Conservation (phyloP, 78 protist species). For the Dictyostelium capitatum region DNA sequence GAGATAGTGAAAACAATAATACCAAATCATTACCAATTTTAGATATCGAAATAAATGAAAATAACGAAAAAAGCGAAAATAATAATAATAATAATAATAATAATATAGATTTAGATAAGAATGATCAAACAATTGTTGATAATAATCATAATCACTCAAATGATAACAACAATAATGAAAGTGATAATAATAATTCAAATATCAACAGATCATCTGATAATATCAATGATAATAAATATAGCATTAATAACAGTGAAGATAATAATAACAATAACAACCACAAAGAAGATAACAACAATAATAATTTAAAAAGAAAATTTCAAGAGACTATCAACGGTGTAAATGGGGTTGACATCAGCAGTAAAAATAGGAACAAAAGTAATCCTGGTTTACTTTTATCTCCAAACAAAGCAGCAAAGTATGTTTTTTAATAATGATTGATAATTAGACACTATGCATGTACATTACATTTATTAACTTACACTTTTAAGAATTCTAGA, state of each 20-base stretch:
- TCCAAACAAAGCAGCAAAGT: background rate
- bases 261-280: background rate
- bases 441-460: too few relatives aligned
- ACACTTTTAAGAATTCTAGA: background rate
- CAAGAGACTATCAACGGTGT: background rate
- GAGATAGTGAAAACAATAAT: too few relatives aligned
- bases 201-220: background rate
- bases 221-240: background rate
- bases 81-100: background rate
- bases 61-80: too few relatives aligned
- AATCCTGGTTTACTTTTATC: background rate
- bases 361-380: background rate
- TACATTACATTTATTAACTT: too few relatives aligned
- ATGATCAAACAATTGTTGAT: background rate
- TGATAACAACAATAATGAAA: constrained; percentile 4
- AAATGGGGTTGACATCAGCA: background rate
- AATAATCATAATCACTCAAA: background rate
- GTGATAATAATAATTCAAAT: background rate
- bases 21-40: too few relatives aligned
- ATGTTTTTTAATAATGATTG: background rate
- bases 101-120: constrained; percentile 8
- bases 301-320: constrained; percentile 4
- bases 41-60: too few relatives aligned
- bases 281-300: background rate
- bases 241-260: background rate